Percentiles rank a stretch among this genome's conserved stretches.
These are phyloP conservation scores for Penicillium corylophilum DNA, from an alignment of 2,329 filamentous ascomycete genomes.

Conservation along the genomic window DNA sequence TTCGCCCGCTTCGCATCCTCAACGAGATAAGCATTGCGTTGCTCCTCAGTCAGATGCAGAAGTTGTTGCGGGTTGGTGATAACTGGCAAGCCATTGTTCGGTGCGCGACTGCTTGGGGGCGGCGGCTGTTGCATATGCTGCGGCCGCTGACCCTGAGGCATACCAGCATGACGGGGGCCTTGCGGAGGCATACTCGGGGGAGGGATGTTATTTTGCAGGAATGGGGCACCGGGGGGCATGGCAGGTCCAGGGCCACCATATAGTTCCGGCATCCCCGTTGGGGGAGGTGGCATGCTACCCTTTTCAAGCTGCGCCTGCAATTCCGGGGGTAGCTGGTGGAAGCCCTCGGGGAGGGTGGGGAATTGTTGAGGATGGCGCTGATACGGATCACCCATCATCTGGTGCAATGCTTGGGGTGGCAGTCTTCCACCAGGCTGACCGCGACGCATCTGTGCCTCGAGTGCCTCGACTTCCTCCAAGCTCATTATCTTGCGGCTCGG, in stretches of 20 bases:
- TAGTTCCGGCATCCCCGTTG: slow-evolving; percentile 44
- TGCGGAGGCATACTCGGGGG: slow-evolving; percentile 44
- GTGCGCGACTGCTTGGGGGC: slow-evolving; percentile 35
- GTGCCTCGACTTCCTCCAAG: slow-evolving; percentile 92
- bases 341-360: slow-evolving; percentile 32
- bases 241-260: slow-evolving; percentile 46
- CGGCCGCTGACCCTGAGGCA: slow-evolving; percentile 37
- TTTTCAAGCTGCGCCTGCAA: slow-evolving; percentile 46
- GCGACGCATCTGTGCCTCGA: slow-evolving; percentile 89
- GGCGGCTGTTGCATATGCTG: slow-evolving; percentile 38
- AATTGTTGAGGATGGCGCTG: slow-evolving; percentile 35
- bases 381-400: slow-evolving; percentile 30
- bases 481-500: slow-evolving; percentile 80
- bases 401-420: slow-evolving; percentile 31
- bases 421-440: slow-evolving; percentile 35
- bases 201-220: slow-evolving; percentile 66
- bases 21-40: slow-evolving; percentile 77
- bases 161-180: slow-evolving; percentile 36
- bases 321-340: slow-evolving; percentile 42
- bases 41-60: slow-evolving; percentile 75
- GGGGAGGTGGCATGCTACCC: slow-evolving; percentile 36
- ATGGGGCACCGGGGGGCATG: slow-evolving; percentile 31
- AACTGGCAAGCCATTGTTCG: slow-evolving; percentile 49
- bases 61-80: slow-evolving; percentile 71
- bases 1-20: slow-evolving; percentile 95